phyloP scores from a whole-genome alignment of 768 basidiomycete species.

The Inosperma sp. region DNA sequence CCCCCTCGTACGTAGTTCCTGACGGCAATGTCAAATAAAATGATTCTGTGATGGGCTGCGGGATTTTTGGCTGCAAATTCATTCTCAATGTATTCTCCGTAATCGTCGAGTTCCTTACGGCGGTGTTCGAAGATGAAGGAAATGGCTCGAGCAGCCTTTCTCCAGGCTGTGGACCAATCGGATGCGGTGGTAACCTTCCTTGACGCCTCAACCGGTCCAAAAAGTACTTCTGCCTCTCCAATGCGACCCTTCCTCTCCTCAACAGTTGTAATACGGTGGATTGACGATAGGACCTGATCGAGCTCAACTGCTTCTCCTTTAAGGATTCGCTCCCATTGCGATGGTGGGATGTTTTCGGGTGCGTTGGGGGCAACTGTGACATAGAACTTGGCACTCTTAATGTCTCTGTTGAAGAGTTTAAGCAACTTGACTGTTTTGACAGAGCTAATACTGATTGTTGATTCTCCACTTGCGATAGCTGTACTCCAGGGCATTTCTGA shows the following conservation, averaged over 20 bases:
- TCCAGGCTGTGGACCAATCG: constrained; percentile 26
- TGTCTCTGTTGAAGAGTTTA: neutral
- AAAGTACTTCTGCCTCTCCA: constrained; percentile 14
- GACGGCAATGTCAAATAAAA: constrained; percentile 15
- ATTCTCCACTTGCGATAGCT: neutral
- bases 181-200: constrained; percentile 14
- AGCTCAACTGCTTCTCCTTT: constrained; percentile 13
- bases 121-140: constrained; percentile 25
- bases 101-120: constrained; percentile 13
- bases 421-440: neutral
- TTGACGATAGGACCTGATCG: constrained; percentile 11
- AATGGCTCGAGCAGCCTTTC: constrained; percentile 12
- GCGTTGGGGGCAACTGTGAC: neutral
- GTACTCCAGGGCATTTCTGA: neutral
- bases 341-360: constrained; percentile 1
- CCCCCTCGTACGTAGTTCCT: constrained; percentile 15
- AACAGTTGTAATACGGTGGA: constrained; percentile 15
- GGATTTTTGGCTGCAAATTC: constrained; percentile 10
- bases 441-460: neutral
- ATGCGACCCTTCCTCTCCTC: constrained; percentile 16
- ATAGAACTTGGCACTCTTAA: neutral
- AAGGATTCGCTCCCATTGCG: constrained; percentile 14
- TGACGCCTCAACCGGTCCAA: constrained; percentile 13
- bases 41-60: constrained; percentile 6
- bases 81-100: constrained; percentile 4